A percentile compares a stretch with the other conserved stretches of the same genome.
phyloP scores from a whole-genome alignment of 1,139 yeast genomes.

The Blastobotrys elegans region DNA sequence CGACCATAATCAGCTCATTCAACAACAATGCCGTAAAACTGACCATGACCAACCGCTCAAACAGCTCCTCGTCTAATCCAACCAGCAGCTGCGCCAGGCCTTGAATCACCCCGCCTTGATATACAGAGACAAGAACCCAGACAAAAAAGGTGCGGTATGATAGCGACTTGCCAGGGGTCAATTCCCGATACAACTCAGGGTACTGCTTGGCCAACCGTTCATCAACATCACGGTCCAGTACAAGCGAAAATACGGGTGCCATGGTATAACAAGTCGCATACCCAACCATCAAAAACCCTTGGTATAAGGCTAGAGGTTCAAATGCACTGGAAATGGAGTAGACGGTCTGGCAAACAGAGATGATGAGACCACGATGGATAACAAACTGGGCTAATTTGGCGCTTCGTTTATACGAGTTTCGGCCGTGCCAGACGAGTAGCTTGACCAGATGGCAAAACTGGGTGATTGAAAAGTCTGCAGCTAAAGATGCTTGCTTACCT shows the following conservation, averaged over 20 bases:
- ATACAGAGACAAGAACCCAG: conserved; percentile 84
- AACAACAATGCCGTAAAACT: conserved; percentile 75
- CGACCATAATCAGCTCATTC: conserved; percentile 92
- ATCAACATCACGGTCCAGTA: conserved; percentile 85
- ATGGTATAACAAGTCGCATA: conserved; percentile 95
- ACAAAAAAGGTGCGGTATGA: conserved; percentile 84
- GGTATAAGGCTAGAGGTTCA: conserved; percentile 90
- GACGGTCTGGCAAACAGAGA: conserved; percentile 95
- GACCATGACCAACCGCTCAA: conserved; percentile 75
- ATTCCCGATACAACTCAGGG: conserved; percentile 91
- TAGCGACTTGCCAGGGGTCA: conserved; percentile 80
- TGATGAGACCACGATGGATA: conserved; percentile 90
- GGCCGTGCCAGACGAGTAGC: conserved; percentile 92
- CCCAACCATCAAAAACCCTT: conserved; percentile 98
- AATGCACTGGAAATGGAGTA: conserved; percentile 79
- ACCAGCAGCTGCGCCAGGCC: conserved; percentile 72
- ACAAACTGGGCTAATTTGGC: conserved; percentile 94
- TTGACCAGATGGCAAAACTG: conserved; percentile 89
- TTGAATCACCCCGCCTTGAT: conserved; percentile 80
- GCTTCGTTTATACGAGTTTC: conserved; percentile 92
- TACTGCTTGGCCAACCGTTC: conserved; percentile 84
- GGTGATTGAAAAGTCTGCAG: conserved; percentile 92
- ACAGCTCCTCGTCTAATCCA: conserved; percentile 50
- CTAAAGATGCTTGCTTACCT: conserved; percentile 94
- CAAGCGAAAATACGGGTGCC: conserved; percentile 96